Percentiles rank a stretch among this genome's conserved stretches.
Evolutionary conservation across 1,139 yeast species (phyloP).

Genomic region (Wickerhamomyces sp.): DNA sequence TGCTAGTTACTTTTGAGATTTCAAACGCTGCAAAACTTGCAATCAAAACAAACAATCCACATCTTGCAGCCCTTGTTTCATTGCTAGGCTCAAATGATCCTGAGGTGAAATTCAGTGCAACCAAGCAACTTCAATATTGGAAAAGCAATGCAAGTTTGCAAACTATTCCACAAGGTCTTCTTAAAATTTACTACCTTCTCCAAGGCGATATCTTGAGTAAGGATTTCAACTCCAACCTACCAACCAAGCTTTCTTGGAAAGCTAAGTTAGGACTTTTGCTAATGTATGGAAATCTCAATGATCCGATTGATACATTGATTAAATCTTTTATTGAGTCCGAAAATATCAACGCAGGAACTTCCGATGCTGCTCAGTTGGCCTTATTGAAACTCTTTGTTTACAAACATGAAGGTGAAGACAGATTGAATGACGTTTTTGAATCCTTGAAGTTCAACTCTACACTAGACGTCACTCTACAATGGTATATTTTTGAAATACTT

Average conservation of each 20-base stretch:
- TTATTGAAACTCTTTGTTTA: constrained; percentile 41
- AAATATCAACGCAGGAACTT: constrained; percentile 20
- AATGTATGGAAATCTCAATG: constrained; percentile 52
- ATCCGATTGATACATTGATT: constrained; percentile 34
- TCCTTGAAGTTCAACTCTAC: constrained; percentile 14
- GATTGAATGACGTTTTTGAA: constrained; percentile 20
- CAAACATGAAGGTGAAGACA: constrained; percentile 24
- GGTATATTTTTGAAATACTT: constrained; percentile 52
- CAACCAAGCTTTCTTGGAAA: constrained; percentile 60
- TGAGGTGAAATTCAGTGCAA: constrained; percentile 50
- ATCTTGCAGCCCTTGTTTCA: constrained; percentile 67
- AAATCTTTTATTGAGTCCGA: constrained; percentile 23
- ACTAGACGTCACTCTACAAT: constrained; percentile 39
- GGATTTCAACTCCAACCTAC: constrained; percentile 29
- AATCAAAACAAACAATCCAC: constrained; percentile 52
- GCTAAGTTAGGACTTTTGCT: constrained; percentile 53
- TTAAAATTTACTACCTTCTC: constrained; percentile 59
- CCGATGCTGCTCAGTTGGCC: constrained; percentile 27
- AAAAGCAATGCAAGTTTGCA: constrained; percentile 32
- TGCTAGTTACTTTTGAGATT: constrained; percentile 53
- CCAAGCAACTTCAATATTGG: constrained; percentile 67
- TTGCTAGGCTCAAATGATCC: constrained; percentile 66
- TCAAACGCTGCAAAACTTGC: constrained; percentile 60
- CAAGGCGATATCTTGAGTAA: constrained; percentile 45
- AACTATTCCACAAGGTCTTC: constrained; percentile 47